Conservation (phyloP, 2,329 filamentous ascomycete species). For the Lecanicillium sp. region DNA sequence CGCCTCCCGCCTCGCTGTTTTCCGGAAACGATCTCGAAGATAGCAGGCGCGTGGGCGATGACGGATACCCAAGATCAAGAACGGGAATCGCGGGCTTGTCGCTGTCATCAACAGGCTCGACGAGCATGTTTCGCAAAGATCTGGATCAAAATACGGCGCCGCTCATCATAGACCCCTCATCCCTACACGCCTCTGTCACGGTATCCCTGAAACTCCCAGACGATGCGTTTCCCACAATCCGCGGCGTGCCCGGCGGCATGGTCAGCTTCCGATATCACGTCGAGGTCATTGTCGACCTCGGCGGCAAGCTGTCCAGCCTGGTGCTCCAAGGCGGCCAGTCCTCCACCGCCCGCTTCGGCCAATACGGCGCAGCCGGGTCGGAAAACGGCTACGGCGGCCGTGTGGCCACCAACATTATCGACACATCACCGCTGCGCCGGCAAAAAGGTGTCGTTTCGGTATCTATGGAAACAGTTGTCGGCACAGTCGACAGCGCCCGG, state of each 20-base stretch:
- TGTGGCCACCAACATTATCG: constrained; percentile 61
- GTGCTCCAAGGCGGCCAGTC: constrained; percentile 55
- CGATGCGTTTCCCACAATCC: constrained; percentile 87
- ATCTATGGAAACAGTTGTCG: constrained; percentile 79
- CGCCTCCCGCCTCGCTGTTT: constrained; percentile 48
- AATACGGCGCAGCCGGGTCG: constrained; percentile 18
- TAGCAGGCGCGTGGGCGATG: constrained; percentile 46
- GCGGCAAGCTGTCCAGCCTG: constrained; percentile 75
- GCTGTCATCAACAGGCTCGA: constrained; percentile 77
- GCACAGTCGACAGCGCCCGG: constrained; percentile 68
- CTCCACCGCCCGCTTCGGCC: constrained; percentile 34
- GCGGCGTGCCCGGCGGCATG: constrained; percentile 83
- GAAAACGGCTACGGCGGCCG: constrained; percentile 28
- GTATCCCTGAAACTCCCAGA: constrained; percentile 82
- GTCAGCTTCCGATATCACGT: constrained; percentile 93
- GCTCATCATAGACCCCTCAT: constrained; percentile 77
- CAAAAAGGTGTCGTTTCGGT: constrained; percentile 90
- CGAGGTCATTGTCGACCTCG: constrained; percentile 87
- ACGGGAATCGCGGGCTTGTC: constrained; percentile 84
- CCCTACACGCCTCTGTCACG: constrained; percentile 71
- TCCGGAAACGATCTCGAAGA: constrained; percentile 51
- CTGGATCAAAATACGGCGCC: constrained; percentile 83
- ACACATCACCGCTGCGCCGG: constrained; percentile 78
- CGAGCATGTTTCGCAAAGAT: constrained; percentile 93
- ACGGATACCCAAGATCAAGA: constrained; percentile 80